Evolutionary conservation across 306 rosid genomes (phyloP).

Genomic region (Quercus parvula): DNA sequence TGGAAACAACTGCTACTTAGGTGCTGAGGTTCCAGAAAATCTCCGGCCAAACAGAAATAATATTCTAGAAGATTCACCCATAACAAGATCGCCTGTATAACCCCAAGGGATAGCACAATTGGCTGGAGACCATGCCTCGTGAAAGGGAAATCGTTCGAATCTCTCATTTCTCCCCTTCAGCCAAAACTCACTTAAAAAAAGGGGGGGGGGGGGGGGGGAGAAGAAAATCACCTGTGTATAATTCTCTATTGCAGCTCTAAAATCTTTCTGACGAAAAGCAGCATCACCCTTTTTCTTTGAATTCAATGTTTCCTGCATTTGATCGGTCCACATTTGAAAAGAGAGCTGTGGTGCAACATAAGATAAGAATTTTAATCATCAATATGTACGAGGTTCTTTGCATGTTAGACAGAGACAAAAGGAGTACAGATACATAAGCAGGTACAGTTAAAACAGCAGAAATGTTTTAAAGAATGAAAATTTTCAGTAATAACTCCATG

Average conservation of each 20-base stretch:
- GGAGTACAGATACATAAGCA: background rate
- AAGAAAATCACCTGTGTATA: constrained; percentile 61
- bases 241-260: constrained; percentile 55
- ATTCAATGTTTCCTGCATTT: constrained; percentile 78
- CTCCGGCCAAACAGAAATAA: background rate
- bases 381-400: background rate
- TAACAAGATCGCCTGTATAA: constrained; percentile 50
- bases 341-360: constrained; percentile 49
- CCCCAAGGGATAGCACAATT: too few relatives aligned
- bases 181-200: too few relatives aligned
- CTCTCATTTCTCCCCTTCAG: too few relatives aligned
- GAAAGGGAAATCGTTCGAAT: too few relatives aligned
- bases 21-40: background rate
- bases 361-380: constrained; percentile 10
- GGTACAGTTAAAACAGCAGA: background rate
- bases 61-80: background rate
- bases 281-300: constrained; percentile 70
- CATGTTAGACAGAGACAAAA: background rate
- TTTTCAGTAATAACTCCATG: background rate
- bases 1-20: too few relatives aligned
- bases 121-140: too few relatives aligned
- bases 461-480: background rate
- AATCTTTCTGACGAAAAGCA: constrained; percentile 64
- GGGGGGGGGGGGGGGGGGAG: too few relatives aligned
- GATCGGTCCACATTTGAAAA: constrained; percentile 84